Evolutionary conservation across 805 yeast species (phyloP).

Genomic region (Kazachstania kunashirensis): DNA sequence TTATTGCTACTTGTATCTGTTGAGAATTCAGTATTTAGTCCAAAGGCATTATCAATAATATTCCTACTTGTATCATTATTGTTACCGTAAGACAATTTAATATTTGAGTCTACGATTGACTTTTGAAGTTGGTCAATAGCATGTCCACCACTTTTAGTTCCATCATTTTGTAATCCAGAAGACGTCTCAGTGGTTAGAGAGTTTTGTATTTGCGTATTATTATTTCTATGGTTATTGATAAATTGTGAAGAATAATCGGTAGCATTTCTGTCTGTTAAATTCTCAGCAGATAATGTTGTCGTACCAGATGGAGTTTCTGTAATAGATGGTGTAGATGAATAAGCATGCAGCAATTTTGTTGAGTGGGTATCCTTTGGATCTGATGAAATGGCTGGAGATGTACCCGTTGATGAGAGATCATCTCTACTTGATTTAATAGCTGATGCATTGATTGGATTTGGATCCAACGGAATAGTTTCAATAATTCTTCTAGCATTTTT

Average conservation of each 20-base stretch:
- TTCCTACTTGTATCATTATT: neutral
- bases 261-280: neutral
- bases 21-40: neutral
- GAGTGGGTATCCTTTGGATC: neutral
- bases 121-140: neutral
- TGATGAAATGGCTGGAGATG: neutral
- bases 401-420: conserved; percentile 1
- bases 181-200: neutral
- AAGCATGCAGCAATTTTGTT: neutral
- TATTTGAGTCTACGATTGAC: neutral
- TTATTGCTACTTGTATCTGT: neutral
- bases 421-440: conserved; percentile 6
- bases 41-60: neutral
- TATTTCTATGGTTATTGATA: neutral
- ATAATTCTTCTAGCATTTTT: conserved; percentile 66
- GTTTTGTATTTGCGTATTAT: neutral
- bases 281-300: conserved; percentile 3
- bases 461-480: conserved; percentile 72
- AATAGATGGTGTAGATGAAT: conserved; percentile 2
- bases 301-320: neutral
- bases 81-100: neutral
- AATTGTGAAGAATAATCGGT: no score
- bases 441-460: conserved; percentile 52
- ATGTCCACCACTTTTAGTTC: no score
- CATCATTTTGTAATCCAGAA: no score